Evolutionary conservation across 2,329 filamentous ascomycete genomes (phyloP).

Genomic region (Talaromyces marneffei): DNA sequence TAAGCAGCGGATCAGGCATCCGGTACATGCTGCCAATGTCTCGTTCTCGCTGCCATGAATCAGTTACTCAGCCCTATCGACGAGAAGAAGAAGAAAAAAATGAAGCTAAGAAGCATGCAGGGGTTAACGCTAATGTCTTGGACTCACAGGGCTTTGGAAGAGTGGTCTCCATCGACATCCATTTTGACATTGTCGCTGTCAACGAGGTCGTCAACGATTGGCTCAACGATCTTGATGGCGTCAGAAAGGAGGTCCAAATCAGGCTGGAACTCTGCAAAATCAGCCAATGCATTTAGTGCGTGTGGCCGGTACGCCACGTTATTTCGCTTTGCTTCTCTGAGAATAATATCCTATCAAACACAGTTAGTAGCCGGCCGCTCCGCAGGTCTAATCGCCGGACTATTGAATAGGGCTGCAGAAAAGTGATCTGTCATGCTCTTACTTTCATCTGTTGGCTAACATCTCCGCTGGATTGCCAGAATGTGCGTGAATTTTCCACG

Average conservation of each 20-base stretch:
- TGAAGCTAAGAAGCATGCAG: not conserved
- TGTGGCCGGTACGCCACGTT: conserved; percentile 77
- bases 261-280: conserved; percentile 61
- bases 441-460: conserved; percentile 65
- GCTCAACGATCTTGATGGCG: conserved; percentile 58
- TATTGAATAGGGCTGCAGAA: conserved; percentile 5
- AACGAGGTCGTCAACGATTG: conserved; percentile 54
- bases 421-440: conserved; percentile 16
- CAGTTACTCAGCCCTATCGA: conserved; percentile 4
- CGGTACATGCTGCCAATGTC: conserved; percentile 35
- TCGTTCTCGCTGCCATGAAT: conserved; percentile 24
- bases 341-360: conserved; percentile 52
- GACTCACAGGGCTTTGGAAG: conserved; percentile 33
- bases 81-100: not conserved
- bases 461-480: conserved; percentile 55
- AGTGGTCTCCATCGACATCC: conserved; percentile 57
- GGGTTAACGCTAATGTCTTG: conserved; percentile 3
- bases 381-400: not conserved
- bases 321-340: conserved; percentile 86
- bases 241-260: conserved; percentile 67
- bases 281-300: conserved; percentile 66
- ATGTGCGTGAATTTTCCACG: conserved; percentile 55
- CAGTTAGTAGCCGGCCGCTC: conserved; percentile 12
- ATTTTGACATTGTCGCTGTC: conserved; percentile 56
- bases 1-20: conserved; percentile 36